These are phyloP conservation scores for Sodiomyces alkalinus DNA, from an alignment of 2,329 filamentous ascomycete genomes.

Conservation along the genomic window DNA sequence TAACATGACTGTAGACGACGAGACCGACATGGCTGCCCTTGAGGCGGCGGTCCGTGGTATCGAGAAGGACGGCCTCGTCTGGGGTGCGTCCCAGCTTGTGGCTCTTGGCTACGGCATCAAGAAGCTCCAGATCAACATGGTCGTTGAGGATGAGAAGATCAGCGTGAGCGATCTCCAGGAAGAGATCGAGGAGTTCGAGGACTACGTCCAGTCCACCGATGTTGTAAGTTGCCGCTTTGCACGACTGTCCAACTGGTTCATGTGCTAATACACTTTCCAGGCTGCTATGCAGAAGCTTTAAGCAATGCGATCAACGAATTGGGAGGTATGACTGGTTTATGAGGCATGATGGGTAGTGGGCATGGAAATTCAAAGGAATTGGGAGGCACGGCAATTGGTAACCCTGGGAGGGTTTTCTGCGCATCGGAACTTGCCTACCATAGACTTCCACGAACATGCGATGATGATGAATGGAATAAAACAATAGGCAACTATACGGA, in stretches of 20 bases:
- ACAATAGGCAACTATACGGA: constrained; percentile 2
- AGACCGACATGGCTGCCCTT: constrained; percentile 78
- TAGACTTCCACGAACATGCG: constrained; percentile 1
- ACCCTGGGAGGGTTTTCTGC: constrained; percentile 1
- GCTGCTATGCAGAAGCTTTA: constrained; percentile 11
- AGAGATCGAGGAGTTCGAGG: constrained; percentile 70
- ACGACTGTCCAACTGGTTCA: neutral
- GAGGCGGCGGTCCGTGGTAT: constrained; percentile 71
- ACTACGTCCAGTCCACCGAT: constrained; percentile 92
- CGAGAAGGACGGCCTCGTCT: constrained; percentile 85
- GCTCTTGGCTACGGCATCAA: constrained; percentile 94
- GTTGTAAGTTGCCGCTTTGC: constrained; percentile 34
- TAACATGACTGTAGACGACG: constrained; percentile 47
- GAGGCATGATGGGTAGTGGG: constrained; percentile 14
- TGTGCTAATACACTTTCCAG: constrained; percentile 15
- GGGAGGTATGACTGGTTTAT: constrained; percentile 13
- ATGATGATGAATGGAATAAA: constrained; percentile 3
- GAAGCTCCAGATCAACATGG: constrained; percentile 98
- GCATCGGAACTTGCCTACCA: constrained; percentile 5
- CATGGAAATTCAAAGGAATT: neutral
- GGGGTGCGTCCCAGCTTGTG: constrained; percentile 84
- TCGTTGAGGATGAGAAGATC: constrained; percentile 95
- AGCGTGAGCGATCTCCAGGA: constrained; percentile 76
- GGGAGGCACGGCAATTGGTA: constrained; percentile 2
- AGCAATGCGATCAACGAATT: constrained; percentile 4